These are phyloP conservation scores for Mycena epipterygia DNA, from an alignment of 768 basidiomycete genomes.

Conservation along the genomic window DNA sequence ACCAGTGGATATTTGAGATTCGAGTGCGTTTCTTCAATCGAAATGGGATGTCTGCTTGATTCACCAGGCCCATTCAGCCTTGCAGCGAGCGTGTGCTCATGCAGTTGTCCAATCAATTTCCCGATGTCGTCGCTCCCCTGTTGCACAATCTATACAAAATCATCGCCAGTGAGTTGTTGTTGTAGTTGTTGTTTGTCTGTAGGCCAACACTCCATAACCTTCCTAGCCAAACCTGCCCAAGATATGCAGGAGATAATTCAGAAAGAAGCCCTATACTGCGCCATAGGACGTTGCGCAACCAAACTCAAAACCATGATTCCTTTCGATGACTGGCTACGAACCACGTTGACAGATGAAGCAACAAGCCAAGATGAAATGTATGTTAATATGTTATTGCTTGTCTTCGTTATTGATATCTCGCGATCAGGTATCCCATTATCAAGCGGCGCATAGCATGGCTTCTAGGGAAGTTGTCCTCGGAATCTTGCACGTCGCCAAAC, in stretches of 20 bases:
- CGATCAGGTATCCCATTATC: slow-evolving; percentile 84
- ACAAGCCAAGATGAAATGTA: slow-evolving; percentile 72
- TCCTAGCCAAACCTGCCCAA: slow-evolving; percentile 58
- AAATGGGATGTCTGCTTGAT: not conserved
- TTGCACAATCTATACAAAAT: slow-evolving; percentile 71
- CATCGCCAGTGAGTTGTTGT: slow-evolving; percentile 63
- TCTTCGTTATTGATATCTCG: slow-evolving; percentile 20
- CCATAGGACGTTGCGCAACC: slow-evolving; percentile 84
- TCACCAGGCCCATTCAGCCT: slow-evolving; percentile 63
- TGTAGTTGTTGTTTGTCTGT: not conserved
- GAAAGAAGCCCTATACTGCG: slow-evolving; percentile 91
- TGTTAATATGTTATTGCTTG: slow-evolving; percentile 33
- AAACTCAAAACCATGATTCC: slow-evolving; percentile 74
- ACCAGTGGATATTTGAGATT: slow-evolving; percentile 94
- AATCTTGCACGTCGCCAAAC: slow-evolving; percentile 70
- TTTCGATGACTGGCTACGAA: slow-evolving; percentile 78
- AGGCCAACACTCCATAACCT: slow-evolving; percentile 12
- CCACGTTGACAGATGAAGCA: slow-evolving; percentile 71
- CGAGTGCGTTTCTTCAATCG: slow-evolving; percentile 66
- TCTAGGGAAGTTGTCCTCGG: slow-evolving; percentile 89
- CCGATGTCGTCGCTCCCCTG: slow-evolving; percentile 76
- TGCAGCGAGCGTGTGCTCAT: slow-evolving; percentile 95
- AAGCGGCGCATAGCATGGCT: slow-evolving; percentile 97
- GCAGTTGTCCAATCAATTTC: slow-evolving; percentile 80
- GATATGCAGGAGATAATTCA: slow-evolving; percentile 76